Evolutionary conservation across 352 stramenopile species (phyloP), one percentile per base, ranked within the genome.

Genomic region (Plasmopara halstedii): DNA sequence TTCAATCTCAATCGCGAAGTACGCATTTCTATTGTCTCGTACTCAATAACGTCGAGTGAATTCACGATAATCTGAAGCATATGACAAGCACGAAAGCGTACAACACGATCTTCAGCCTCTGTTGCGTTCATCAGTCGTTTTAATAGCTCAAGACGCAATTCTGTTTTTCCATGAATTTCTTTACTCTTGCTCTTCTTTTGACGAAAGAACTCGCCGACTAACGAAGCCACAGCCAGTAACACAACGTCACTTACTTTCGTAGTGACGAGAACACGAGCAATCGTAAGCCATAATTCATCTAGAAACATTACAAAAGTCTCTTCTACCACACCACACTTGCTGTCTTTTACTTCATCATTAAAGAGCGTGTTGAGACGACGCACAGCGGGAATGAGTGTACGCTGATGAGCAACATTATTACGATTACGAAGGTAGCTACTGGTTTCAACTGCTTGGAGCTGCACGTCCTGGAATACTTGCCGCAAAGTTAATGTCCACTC

Each of bases 391-490:
- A 65, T 55, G 6, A 83, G 58, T 39, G 71, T 60, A 42, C 58
- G 62, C 50, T 80, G 65, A 19, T 69, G 47, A 5, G 43, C 41
- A 3, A 31, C 32, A 21, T 46, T 58, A 35, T 54, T 45, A 18
- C 43, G 42, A 33, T 73, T 47, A 39, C 58, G 66, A 35, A 73
- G 35, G 48, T 76, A 73, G 19, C 55, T 49, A 25, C 60, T 70
- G 39, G 58, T 56, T 42, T 86, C 74, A 22, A 84, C 63, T 1
- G 74, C 71, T 43, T 83, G 67, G 21, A 73, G 50, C 62, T 84
- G 74, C 33, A 74, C 74, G 55, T 84, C 71, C 48, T 83, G 70
- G 55, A 84, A 77, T 20, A 84, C 56, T 46, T 86, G 62, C 3
- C 72, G 71, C 55, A 86, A 43, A 33, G 64, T 56, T 32, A 67